phyloP scores from a whole-genome alignment of 148 eudicot genomes.

The Talinum fruticosum region DNA sequence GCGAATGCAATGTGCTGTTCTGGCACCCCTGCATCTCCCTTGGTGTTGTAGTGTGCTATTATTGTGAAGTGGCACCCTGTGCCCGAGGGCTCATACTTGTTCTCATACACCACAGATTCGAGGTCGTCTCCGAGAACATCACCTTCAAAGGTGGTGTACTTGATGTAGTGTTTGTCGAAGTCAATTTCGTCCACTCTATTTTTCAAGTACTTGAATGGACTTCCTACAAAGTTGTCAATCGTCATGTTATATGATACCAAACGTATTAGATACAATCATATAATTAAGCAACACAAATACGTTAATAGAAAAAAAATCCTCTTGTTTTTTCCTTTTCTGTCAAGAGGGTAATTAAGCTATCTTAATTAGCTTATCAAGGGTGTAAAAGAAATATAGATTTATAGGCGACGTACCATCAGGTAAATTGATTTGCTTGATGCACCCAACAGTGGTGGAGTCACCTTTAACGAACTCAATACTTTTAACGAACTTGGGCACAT shows the following conservation, averaged over 20 bases:
- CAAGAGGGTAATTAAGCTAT: no score
- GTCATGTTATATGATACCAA: no score
- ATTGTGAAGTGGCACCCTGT: not conserved
- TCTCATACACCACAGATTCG: not conserved
- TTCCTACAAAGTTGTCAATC: no score
- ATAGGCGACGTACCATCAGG: no score
- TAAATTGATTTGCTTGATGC: conserved; percentile 9
- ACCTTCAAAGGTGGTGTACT: not conserved
- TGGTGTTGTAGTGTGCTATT: not conserved
- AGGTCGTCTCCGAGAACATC: not conserved
- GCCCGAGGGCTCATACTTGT: not conserved
- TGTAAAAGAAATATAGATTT: no score
- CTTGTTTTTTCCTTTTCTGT: no score
- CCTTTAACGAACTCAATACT: conserved; percentile 21
- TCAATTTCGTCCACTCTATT: no score
- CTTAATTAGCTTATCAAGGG: no score
- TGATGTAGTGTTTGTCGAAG: not conserved
- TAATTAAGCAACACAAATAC: no score
- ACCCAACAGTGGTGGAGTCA: conserved; percentile 4
- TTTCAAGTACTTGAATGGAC: not conserved
- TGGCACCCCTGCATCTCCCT: not conserved
- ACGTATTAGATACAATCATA: no score
- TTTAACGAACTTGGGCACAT: conserved; percentile 13
- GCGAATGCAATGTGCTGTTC: not conserved
- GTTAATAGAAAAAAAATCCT: no score